Base-by-base conservation (phyloP, 225 moss, liverwort and hornwort genomes). In the Climacium dendroides region DNA sequence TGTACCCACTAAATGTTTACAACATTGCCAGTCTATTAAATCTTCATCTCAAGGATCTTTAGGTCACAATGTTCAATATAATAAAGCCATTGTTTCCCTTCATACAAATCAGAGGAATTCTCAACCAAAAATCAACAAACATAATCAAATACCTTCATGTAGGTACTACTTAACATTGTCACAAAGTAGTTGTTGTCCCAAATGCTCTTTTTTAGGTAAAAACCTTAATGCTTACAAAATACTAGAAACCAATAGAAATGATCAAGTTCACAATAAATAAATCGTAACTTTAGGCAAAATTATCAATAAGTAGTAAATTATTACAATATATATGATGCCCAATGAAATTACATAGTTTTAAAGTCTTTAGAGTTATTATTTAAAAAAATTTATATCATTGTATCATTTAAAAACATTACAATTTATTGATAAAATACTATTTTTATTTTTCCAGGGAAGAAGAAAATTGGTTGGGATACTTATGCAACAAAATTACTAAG, bases 341-440 rank as follows among this genome's bases (percentile, higher is more conserved):
- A 83, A 64, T 11, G 52, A 63, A 1, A 62, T 84, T 80, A 57
- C 10, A 64, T 35, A 5, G 2, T 30, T 37, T 80, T 14, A 4
- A 45, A 45, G 45, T 4, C 10, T 61, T 6, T 32, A 32, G 4
- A 41, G 32, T 14, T 30, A 39, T 19, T 37, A 37, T 19, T 39
- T 26, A 18, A 2, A 7, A 18, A 7, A 4, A 3, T 55, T 78
- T 0, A 19, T 12, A 41, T 19, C 7, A 57, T 78, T 39, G 7
- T 28, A 26, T 26, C 10, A n/a, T 24, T 6, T 57, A 28, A 55
- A 1, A 0, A 60, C 0, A 24, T 47, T 7, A 22, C 24, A 48
- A 7, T 63, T 63, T 10, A 35, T 45, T 45, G 4, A 47, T 32
- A 14, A 39, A 45, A 64, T 3, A 23, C 54, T 3, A 1, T 25